phyloP scores from a whole-genome alignment of 2,329 filamentous ascomycete genomes.

The Fusarium verrucosum region DNA sequence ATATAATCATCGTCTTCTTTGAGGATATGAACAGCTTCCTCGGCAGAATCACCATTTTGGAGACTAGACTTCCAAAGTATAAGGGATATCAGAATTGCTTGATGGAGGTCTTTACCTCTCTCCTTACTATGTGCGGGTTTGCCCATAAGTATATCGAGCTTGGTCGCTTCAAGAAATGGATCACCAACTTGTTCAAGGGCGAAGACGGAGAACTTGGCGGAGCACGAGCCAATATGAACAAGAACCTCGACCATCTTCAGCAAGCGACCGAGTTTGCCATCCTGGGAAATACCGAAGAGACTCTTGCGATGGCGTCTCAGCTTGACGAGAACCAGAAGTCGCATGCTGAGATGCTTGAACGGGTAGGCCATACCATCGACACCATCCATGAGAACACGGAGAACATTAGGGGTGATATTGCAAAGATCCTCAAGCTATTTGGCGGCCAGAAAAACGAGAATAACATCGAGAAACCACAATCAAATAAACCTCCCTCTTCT shows the following conservation, averaged over 20 bases:
- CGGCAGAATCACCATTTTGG: constrained; percentile 47
- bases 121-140: constrained; percentile 48
- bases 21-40: constrained; percentile 52
- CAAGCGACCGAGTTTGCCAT: constrained; percentile 49
- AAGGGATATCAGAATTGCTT: constrained; percentile 48
- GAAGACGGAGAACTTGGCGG: constrained; percentile 46
- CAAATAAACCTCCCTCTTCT: constrained; percentile 37
- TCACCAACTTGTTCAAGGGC: constrained; percentile 44
- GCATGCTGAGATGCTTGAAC: constrained; percentile 41
- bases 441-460: constrained; percentile 33
- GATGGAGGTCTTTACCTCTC: constrained; percentile 50
- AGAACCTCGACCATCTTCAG: constrained; percentile 42
- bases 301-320: constrained; percentile 42
- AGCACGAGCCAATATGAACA: constrained; percentile 45
- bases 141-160: constrained; percentile 49
- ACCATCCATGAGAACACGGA: constrained; percentile 43
- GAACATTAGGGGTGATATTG: constrained; percentile 42
- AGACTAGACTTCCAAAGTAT: constrained; percentile 45
- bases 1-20: constrained; percentile 52
- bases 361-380: constrained; percentile 41
- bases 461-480: constrained; percentile 20
- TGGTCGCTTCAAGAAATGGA: constrained; percentile 49
- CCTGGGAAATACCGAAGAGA: constrained; percentile 47
- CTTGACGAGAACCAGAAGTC: constrained; percentile 41
- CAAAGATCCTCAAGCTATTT: constrained; percentile 42